Conservation (phyloP, 371 early-diverging fungal genomes). For the Mortierella sp. region DNA sequence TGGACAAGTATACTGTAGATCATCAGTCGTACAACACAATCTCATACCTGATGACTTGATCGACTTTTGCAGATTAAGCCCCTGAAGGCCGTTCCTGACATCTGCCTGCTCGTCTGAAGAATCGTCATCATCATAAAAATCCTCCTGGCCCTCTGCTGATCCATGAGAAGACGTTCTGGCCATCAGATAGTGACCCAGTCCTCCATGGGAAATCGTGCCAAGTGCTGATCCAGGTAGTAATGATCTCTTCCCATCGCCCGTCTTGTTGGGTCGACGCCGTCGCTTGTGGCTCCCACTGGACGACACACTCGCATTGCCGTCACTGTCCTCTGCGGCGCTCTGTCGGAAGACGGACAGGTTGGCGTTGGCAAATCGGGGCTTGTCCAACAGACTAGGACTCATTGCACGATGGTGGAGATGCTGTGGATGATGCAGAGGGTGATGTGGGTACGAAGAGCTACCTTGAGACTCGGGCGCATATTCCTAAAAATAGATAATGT, state of each 20-base stretch:
- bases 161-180: conserved; percentile 36
- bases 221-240: conserved; percentile 35
- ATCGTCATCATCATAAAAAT: conserved; percentile 40
- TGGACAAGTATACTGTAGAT: too few species aligned
- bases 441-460: conserved; percentile 8
- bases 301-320: conserved; percentile 57
- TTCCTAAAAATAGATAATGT: conserved; percentile 21
- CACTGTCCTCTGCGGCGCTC: conserved; percentile 53
- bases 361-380: conserved; percentile 46
- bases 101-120: conserved; percentile 46
- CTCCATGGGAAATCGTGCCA: conserved; percentile 17
- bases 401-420: conserved; percentile 37
- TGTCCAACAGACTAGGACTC: conserved; percentile 43
- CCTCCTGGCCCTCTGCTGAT: conserved; percentile 32
- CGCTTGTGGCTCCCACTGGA: conserved; percentile 57
- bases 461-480: conserved; percentile 23
- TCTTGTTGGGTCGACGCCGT: conserved; percentile 47
- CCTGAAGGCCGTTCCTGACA: conserved; percentile 47
- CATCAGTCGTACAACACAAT: too few species aligned
- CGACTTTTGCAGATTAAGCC: conserved; percentile 46
- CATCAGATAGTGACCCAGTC: conserved; percentile 24
- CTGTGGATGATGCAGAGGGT: conserved; percentile 7
- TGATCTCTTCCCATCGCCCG: conserved; percentile 27
- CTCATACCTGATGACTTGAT: conserved; percentile 41
- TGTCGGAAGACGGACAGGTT: conserved; percentile 50